These are phyloP conservation scores for Debaryomyces singareniensis DNA, from an alignment of 1,139 yeast genomes.

Conservation along the genomic window DNA sequence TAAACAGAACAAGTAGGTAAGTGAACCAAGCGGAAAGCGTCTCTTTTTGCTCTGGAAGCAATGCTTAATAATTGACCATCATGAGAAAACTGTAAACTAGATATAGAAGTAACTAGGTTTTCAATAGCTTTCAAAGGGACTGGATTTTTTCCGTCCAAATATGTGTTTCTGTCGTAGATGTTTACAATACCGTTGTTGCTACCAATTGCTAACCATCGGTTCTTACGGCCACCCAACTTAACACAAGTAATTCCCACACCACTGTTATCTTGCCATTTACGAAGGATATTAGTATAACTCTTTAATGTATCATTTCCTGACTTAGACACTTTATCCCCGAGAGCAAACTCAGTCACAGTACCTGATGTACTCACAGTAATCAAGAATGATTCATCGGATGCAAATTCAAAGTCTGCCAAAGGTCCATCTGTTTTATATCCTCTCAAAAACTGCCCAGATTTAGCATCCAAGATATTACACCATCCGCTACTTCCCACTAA, in stretches of 20 bases:
- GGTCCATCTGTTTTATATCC: constrained; percentile 89
- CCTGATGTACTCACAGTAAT: constrained; percentile 74
- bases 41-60: constrained; percentile 81
- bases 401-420: constrained; percentile 72
- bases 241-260: constrained; percentile 79
- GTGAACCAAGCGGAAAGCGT: constrained; percentile 82
- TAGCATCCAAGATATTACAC: constrained; percentile 73
- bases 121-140: constrained; percentile 60
- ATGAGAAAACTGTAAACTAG: constrained; percentile 65
- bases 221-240: constrained; percentile 70
- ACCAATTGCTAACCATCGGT: constrained; percentile 87
- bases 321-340: constrained; percentile 17
- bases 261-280: constrained; percentile 82
- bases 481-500: constrained; percentile 84
- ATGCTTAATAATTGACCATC: constrained; percentile 89
- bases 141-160: constrained; percentile 16
- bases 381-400: constrained; percentile 46
- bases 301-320: constrained; percentile 4
- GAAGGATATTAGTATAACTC: constrained; percentile 32
- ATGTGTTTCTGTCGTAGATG: constrained; percentile 58
- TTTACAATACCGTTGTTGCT: constrained; percentile 85
- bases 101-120: constrained; percentile 76
- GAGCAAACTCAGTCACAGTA: constrained; percentile 82
- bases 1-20: constrained; percentile 83
- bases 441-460: constrained; percentile 76